Base-by-base conservation (phyloP, 208 protist species). In the Balamuthia mandrillaris region DNA sequence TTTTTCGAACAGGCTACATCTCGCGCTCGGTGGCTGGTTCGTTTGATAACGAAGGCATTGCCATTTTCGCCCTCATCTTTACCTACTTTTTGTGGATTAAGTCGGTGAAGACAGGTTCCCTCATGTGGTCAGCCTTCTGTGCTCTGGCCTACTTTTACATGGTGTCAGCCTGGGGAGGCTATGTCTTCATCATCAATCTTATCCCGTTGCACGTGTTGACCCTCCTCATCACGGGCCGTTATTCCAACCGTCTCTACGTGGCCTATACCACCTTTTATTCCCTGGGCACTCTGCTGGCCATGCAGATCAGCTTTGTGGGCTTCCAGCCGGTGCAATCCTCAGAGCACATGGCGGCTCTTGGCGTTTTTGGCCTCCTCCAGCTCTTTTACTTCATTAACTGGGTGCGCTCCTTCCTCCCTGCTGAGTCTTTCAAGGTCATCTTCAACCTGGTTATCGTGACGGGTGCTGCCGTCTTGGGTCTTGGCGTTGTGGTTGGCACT, bases 31-130 rank as follows among this genome's bases (percentile, higher is more conserved):
- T 99, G 47, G 98, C 97, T 35, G 98, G 98, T 10, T 98, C 96
- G 54, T 99, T 96, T 88, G 98, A 99, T 94, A 99, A 99, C 89
- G 98, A 99, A 91, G 96, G 93, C 70, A 94, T 99, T 87, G 97
- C 98, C 24, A 96, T 99, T 75, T 97, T 98, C 61, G 97, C 97
- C 6, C 90, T 99, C 75, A 87, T 98, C 5, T 87, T 95, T 35
- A 97, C 95, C 27, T 99, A 81, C 51, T 81, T 56, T 49, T 81
- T 42, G 35, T 81, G 72, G 72, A 49, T 81, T 49, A 81, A 81
- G 72, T 86, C 94, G 6, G 92, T 97, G 5, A 95, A 95, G 33
- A 94, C 86, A 39, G 96, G 95, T 39, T 95, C 92, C 24, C 63
- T 97, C 31, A 88, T 95, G 21, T 96, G 87, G 86, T 87, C 92